Percentiles rank a stretch among this genome's conserved stretches.
phyloP scores from a whole-genome alignment of 257 asterid genomes.

The Solanum phureja region DNA sequence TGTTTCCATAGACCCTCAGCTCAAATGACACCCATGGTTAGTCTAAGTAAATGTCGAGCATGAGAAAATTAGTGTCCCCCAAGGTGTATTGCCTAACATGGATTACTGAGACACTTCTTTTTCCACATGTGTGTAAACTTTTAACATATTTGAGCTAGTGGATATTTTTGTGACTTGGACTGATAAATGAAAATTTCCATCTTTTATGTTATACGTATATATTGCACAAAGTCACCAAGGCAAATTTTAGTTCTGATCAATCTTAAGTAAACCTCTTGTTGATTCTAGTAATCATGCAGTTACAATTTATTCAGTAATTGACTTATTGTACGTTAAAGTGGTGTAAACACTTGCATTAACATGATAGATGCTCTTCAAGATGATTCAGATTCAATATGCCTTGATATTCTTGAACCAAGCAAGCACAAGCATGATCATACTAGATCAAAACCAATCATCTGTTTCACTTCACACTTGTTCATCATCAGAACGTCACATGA shows the following conservation, averaged over 20 bases:
- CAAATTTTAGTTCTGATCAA: not conserved
- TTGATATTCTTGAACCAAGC: too few relatives aligned
- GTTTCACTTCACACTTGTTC: not conserved
- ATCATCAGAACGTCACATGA: not conserved
- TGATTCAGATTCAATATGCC: not conserved
- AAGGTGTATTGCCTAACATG: not conserved
- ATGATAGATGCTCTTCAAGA: not conserved
- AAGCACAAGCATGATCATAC: not conserved
- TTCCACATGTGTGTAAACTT: not conserved
- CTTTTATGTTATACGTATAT: not conserved
- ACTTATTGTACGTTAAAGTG: not conserved
- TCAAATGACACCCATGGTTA: not conserved
- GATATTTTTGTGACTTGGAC: not conserved
- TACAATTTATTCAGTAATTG: too few relatives aligned
- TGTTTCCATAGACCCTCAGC: too few relatives aligned
- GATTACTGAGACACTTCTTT: not conserved
- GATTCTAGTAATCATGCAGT: not conserved
- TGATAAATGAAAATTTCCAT: not conserved
- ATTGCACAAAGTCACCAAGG: not conserved
- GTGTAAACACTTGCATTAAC: not conserved
- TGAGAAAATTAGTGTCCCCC: not conserved
- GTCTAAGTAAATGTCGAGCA: not conserved
- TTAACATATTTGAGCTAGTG: not conserved
- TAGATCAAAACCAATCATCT: not conserved
- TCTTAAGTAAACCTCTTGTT: too few relatives aligned